These are phyloP conservation scores for Glycine tomentella DNA, from an alignment of 306 rosid genomes.

Conservation along the genomic window DNA sequence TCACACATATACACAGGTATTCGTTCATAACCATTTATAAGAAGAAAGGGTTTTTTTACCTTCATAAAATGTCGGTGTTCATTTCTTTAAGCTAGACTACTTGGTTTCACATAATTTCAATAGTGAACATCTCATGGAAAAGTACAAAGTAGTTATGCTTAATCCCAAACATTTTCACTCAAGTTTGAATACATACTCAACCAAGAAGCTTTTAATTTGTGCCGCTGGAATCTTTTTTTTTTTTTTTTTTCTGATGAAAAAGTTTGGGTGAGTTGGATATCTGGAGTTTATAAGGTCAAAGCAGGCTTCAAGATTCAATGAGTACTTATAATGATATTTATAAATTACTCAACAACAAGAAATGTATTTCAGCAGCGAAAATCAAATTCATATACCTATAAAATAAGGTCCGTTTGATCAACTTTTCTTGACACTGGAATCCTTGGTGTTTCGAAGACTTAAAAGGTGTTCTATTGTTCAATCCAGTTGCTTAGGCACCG, in stretches of 20 bases:
- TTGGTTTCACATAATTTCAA: constrained; percentile 14
- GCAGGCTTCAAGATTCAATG: too few relatives aligned
- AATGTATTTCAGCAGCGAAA: fast-evolving
- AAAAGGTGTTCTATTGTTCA: constrained; percentile 5
- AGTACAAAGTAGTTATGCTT: not conserved
- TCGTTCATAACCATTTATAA: not conserved
- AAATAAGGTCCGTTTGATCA: too few relatives aligned
- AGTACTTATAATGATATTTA: too few relatives aligned
- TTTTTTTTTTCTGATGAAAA: too few relatives aligned
- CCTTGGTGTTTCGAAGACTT: constrained; percentile 2
- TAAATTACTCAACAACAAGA: too few relatives aligned
- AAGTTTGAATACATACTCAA: not conserved
- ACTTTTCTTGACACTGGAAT: not conserved
- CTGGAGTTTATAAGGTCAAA: too few relatives aligned
- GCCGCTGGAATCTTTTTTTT: not conserved
- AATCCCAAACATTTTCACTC: not conserved
- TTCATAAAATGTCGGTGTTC: constrained; percentile 13
- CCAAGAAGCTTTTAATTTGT: constrained; percentile 20
- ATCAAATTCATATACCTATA: too few relatives aligned
- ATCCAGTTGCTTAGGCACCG: not conserved
- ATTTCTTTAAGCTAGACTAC: not conserved
- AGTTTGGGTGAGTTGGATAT: too few relatives aligned
- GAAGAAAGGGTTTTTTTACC: not conserved
- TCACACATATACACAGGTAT: not conserved
- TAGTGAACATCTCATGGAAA: not conserved